A percentile compares a stretch with the other conserved stretches of the same genome.
These are phyloP conservation scores for Pythium insidiosum DNA, from an alignment of 352 stramenopile genomes.

Conservation along the genomic window DNA sequence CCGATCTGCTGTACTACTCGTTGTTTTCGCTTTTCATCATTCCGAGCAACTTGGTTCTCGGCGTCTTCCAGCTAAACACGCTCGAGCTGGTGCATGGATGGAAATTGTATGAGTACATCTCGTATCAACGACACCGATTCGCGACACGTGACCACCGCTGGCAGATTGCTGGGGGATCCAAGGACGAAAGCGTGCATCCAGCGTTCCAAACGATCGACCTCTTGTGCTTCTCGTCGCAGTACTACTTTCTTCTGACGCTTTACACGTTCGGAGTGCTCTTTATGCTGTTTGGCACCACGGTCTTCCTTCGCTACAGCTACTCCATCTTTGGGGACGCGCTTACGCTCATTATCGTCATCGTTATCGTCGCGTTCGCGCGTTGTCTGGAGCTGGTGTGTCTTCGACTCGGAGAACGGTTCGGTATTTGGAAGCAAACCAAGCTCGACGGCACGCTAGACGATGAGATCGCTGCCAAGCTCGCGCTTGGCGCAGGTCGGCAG, in stretches of 20 bases:
- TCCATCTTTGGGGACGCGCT: slow-evolving; percentile 90
- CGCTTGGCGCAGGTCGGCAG: slow-evolving; percentile 90
- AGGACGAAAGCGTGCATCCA: slow-evolving; percentile 91
- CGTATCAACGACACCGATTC: slow-evolving; percentile 95
- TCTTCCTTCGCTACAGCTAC: slow-evolving; percentile 92
- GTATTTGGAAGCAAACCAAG: slow-evolving; percentile 90
- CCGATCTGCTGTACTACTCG: slow-evolving; percentile 93
- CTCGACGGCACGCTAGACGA: slow-evolving; percentile 94
- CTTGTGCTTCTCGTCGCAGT: slow-evolving; percentile 93
- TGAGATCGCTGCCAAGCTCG: slow-evolving; percentile 92
- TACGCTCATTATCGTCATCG: slow-evolving; percentile 82
- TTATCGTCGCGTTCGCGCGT: slow-evolving; percentile 79
- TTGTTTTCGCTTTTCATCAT: slow-evolving; percentile 95
- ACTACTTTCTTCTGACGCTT: slow-evolving; percentile 87
- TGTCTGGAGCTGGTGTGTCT: slow-evolving; percentile 43
- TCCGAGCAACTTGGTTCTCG: slow-evolving; percentile 89
- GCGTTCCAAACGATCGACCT: slow-evolving; percentile 92
- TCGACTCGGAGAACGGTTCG: slow-evolving; percentile 68
- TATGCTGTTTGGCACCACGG: slow-evolving; percentile 90
- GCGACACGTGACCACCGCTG: slow-evolving; percentile 89
- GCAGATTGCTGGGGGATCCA: slow-evolving; percentile 75
- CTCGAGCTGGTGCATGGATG: slow-evolving; percentile 95
- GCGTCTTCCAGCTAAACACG: slow-evolving; percentile 93
- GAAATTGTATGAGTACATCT: slow-evolving; percentile 97
- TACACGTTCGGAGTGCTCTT: slow-evolving; percentile 85